Evolutionary conservation across 495 filamentous ascomycete genomes (phyloP).

Genomic region (Cercophora sp.): DNA sequence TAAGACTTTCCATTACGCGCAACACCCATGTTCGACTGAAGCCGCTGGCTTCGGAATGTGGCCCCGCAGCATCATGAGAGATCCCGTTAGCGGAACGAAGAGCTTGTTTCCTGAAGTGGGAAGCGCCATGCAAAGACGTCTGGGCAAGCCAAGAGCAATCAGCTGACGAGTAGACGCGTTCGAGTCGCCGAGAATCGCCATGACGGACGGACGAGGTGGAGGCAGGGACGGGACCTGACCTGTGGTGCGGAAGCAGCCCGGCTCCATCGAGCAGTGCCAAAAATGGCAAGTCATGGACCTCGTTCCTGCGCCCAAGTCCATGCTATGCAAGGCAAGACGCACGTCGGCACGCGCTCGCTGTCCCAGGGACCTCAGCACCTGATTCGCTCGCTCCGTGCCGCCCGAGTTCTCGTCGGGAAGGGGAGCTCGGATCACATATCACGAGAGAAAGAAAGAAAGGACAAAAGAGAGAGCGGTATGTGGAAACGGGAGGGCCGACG

Average conservation of each 20-base stretch:
- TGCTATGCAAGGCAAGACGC: constrained; percentile 18
- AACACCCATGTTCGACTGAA: background rate
- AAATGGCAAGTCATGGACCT: constrained; percentile 14
- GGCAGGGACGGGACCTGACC: background rate
- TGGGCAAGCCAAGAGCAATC: background rate
- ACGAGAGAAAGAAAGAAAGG: constrained; percentile 2
- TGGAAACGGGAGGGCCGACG: background rate
- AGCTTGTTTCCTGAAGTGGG: background rate
- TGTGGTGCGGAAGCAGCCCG: constrained; percentile 17
- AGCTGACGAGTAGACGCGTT: background rate
- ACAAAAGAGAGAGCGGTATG: constrained; percentile 7
- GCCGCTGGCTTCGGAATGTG: background rate
- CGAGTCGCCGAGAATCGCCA: constrained; percentile 1
- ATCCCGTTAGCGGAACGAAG: background rate
- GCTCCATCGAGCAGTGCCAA: constrained; percentile 18
- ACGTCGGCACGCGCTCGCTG: constrained; percentile 15
- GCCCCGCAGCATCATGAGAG: too few species aligned
- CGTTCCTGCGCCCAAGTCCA: constrained; percentile 21
- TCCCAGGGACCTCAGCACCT: constrained; percentile 11
- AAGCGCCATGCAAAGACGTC: background rate
- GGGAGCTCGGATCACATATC: constrained; percentile 17
- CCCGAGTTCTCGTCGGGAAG: constrained; percentile 1
- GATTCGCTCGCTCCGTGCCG: constrained; percentile 10
- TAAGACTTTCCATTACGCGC: constrained; percentile 11
- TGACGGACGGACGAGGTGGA: background rate